Evolutionary conservation across 1,284 basidiomycete genomes (phyloP), one percentile per base, ranked within the genome.

Genomic region (Pholiota adiposa): DNA sequence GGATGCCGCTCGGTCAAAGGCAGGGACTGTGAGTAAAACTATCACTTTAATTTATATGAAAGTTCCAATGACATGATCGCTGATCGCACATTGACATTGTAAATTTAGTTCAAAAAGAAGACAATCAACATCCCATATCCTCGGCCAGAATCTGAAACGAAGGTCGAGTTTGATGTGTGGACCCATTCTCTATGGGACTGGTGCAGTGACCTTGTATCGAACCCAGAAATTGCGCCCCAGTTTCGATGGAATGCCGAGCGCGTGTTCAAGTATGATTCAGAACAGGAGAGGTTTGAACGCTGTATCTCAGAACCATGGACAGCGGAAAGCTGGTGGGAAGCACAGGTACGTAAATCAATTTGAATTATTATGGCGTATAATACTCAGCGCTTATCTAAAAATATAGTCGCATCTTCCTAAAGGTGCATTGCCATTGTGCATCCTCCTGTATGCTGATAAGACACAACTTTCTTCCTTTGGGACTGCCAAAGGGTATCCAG

Each of bases 391-490:
- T n/a, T n/a, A n/a, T n/a, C n/a, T n/a, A n/a, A n/a, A n/a, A n/a
- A n/a, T n/a, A n/a, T n/a, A n/a, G n/a, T n/a, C n/a, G n/a, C n/a
- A n/a, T n/a, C n/a, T n/a, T n/a, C n/a, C n/a, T n/a, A n/a, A n/a
- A n/a, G n/a, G n/a, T n/a, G n/a, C n/a, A n/a, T n/a, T n/a, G n/a
- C n/a, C n/a, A n/a, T n/a, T n/a, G n/a, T n/a, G n/a, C n/a, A n/a
- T n/a, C n/a, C n/a, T n/a, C n/a, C n/a, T n/a, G n/a, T n/a, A n/a
- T n/a, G n/a, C n/a, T n/a, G n/a, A n/a, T n/a, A n/a, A n/a, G n/a
- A n/a, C n/a, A n/a, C n/a, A n/a, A n/a, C n/a, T n/a, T n/a, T 81
- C 77, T 0, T 72, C 70, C 1, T 81, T 82, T 68, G 76, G 78
- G 0, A 77, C 70, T 0, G 68, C 64, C 4, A 78, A 79, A 53